A percentile compares a stretch with the other conserved stretches of the same genome.
These are phyloP conservation scores for Dianthus caryophyllus DNA, from an alignment of 148 eudicot genomes.

Conservation along the genomic window DNA sequence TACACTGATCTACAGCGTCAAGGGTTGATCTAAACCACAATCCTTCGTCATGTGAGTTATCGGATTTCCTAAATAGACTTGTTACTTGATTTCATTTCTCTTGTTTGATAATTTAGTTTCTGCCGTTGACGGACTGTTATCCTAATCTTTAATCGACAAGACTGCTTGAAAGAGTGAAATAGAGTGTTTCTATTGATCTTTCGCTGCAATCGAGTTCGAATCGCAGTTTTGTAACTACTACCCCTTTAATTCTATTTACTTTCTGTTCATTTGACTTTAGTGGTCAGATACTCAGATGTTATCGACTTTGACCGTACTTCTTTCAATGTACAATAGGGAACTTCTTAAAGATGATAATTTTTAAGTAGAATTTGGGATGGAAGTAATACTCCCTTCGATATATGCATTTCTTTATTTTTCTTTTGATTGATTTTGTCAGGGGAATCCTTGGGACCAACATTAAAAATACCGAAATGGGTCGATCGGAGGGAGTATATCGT, in stretches of 20 bases:
- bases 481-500: too few relatives aligned
- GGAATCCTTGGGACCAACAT: too few relatives aligned
- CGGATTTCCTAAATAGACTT: neutral
- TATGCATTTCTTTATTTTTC: too few relatives aligned
- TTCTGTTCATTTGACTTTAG: too few relatives aligned
- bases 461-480: too few relatives aligned
- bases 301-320: neutral
- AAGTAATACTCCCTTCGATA: too few relatives aligned
- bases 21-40: slow-evolving; percentile 56
- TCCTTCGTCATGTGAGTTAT: slow-evolving; percentile 4
- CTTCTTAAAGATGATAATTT: neutral
- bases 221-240: neutral
- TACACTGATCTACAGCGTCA: slow-evolving; percentile 90
- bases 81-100: neutral
- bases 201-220: neutral
- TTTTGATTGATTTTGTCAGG: too few relatives aligned
- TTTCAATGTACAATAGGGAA: too few relatives aligned
- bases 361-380: too few relatives aligned
- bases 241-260: neutral
- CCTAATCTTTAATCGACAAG: neutral
- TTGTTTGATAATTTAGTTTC: neutral
- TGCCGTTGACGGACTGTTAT: neutral
- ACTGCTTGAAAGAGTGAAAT: neutral
- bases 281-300: neutral
- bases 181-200: neutral